Base-by-base conservation (phyloP, 192 early-diverging fungal genomes). In the Thamnidium elegans region DNA sequence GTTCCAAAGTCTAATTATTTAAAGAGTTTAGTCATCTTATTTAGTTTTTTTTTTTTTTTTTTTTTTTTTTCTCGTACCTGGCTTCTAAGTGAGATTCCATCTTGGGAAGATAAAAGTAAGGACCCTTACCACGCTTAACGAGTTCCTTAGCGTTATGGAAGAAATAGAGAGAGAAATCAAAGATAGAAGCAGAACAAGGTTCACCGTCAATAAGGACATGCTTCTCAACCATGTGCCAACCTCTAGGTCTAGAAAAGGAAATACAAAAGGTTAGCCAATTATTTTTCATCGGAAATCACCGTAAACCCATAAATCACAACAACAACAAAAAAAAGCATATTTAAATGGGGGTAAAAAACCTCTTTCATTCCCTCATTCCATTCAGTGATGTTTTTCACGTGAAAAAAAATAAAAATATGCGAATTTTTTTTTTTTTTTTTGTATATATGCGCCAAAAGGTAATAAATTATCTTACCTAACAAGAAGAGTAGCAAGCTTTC, bases 41-140 rank as follows among this genome's bases (percentile, higher is more conserved):
- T 17, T 14, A 50, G 31, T 19, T 32, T 34, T 30, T 30, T 15
- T 50, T n/a, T 13, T 13, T 39, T 14, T 23, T 10, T 34, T 21
- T 36, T 34, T 54, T 20, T 45, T 10, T 45, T 65, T 65, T 1
- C 26, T 1, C 26, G 26, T 26, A 70, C 69, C 69, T 67, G 47
- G 96, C 96, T 80, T 99, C 96, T 45, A 99, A 86, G 70, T 96
- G 92, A 68, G 86, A 89, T 82, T 99, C 96, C 94, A 99, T 96
- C 86, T 99, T 99, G 78, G 96, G 96, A 21, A 96, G 83, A 78
- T 99, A 99, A 65, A 95, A 99, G 89, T 99, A 99, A 58, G 96
- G 96, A 42, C 96, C 96, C 71, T 87, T 86, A 51, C 96, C 96
- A 31, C 84, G 84, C 55, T 87, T 87, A 67, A 96, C 66, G 13